Evolutionary conservation across 176 grass and related monocot genomes (phyloP), one percentile per base, ranked within the genome.

Genomic region (Phyllostachys edulis): DNA sequence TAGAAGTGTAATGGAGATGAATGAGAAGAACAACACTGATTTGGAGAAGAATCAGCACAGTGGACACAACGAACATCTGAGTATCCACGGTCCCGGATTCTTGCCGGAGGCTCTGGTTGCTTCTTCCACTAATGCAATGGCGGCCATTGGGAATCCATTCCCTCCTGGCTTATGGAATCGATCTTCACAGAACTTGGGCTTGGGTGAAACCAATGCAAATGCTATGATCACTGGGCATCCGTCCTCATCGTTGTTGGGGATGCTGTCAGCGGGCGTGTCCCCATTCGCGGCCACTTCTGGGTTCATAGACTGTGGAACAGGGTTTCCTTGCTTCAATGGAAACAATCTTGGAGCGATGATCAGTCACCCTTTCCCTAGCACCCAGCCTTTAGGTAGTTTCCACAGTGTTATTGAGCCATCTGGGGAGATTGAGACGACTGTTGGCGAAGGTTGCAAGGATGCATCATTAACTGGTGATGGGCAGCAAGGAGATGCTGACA

Each of bases 301-400:
- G 82, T 95, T 90, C 59, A 88, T 88, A 41, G 88, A 90, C 27
- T 81, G 79, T 6, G 76, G 85, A 1, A 38, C 86, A 2, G 67
- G 84, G 59, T 90, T 86, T 73, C 80, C 93, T 46, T 77, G 75
- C 50, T 85, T 92, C 27, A 81, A 42, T 82, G 82, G 78, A 14
- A 18, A 65, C 32, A 84, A 73, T 85, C 50, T 88, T 62, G 82
- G 66, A 67, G 63, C 65, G 47, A 79, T 82, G 86, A 76, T 68
- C 46, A 88, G 82, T 74, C 86, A 75, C 63, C 57, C 80, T 15
- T 63, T 74, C 15, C 70, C 85, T 46, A 40, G 77, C 39, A 55
- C 26, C 44, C 85, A 73, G 71, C 44, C 63, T 67, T n/a, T 84
- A 60, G 79, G 69, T 26, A 47, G 67, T 62, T 86, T 81, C 32